phyloP scores from a whole-genome alignment of 305 asterid genomes.

The Fraxinus angustifolia region DNA sequence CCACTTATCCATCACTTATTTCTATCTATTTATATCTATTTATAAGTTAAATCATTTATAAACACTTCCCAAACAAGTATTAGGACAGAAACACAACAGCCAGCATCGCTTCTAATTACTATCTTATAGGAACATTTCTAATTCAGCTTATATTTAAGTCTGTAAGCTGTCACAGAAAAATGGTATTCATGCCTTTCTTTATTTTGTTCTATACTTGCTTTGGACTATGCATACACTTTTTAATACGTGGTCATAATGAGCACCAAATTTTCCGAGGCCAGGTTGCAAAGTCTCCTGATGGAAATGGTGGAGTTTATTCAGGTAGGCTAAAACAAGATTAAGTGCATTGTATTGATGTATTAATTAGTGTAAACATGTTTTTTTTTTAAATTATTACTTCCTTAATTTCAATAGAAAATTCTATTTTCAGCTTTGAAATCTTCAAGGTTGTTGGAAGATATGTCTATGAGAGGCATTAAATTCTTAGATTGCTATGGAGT shows the following conservation, averaged over 20 bases:
- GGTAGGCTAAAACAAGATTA: constrained; percentile 35
- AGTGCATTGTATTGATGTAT: not conserved
- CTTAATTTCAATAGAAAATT: constrained; percentile 15
- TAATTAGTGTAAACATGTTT: constrained; percentile 10
- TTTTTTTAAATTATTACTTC: not conserved
- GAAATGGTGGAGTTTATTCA: constrained; percentile 96
- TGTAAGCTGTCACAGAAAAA: not conserved
- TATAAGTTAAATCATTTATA: too few species aligned
- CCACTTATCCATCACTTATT: not conserved
- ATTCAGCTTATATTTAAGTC: constrained; percentile 9
- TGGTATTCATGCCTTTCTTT: not conserved
- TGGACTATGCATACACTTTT: constrained; percentile 8
- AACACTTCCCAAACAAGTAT: not conserved
- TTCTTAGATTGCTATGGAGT: constrained; percentile 95
- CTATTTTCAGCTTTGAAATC: constrained; percentile 67
- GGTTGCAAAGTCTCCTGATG: constrained; percentile 98
- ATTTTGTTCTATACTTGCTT: constrained; percentile 11
- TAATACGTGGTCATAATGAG: constrained; percentile 12
- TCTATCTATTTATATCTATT: too few species aligned
- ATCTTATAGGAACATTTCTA: constrained; percentile 13
- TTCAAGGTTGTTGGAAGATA: constrained; percentile 79
- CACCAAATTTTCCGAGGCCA: constrained; percentile 46
- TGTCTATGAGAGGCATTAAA: constrained; percentile 84
- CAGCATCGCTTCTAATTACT: not conserved
- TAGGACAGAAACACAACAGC: not conserved